Evolutionary conservation across 2,329 filamentous ascomycete species (phyloP), one percentile per base, ranked within the genome.

Genomic region (Domatiomyces globalis): DNA sequence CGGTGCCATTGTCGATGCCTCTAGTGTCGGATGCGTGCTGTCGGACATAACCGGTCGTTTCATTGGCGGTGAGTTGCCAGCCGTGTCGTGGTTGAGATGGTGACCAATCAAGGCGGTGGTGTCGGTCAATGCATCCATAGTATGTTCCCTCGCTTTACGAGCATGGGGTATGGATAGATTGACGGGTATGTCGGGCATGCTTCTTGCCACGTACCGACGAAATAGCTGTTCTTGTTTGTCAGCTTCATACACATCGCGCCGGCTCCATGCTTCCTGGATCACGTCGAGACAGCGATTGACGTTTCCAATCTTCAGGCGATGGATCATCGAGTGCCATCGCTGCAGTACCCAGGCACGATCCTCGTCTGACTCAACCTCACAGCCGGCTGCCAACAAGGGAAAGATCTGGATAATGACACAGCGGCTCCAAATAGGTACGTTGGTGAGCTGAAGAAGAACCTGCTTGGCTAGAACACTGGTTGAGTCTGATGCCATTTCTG

Each of bases 391-490:
- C 56, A 84, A 71, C 1, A 86, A 72, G 1, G 83, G 83, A 57
- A 80, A 85, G 52, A 85, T 83, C 42, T 85, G 82, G 1, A 85
- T 75, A 45, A 85, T 82, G 17, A 80, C 76, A 0, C 80, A 75
- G 7, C 81, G 74, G 36, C 79, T 83, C 9, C 71, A 74, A 1
- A 78, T 66, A 1, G 81, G 79, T 0, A 85, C 79, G 0, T 77
- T 81, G 2, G 80, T 80, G 2, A 86, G 67, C 48, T 78, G 73
- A 19, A 75, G 71, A 49, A 85, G 65, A 1, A 81, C 77, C 46
- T 77, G 76, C 60, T 81, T 78, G 0, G 82, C 80, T 7, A 85
- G 68, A 22, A 76, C 72, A 6, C 73, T 70, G 0, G 78, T 73
- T 1, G 75, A 69, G 43, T 75, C 69, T 1, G 76, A 82, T 2